These are phyloP conservation scores for Dryadomyces quercivorus DNA, from an alignment of 2,329 filamentous ascomycete genomes.

Conservation along the genomic window DNA sequence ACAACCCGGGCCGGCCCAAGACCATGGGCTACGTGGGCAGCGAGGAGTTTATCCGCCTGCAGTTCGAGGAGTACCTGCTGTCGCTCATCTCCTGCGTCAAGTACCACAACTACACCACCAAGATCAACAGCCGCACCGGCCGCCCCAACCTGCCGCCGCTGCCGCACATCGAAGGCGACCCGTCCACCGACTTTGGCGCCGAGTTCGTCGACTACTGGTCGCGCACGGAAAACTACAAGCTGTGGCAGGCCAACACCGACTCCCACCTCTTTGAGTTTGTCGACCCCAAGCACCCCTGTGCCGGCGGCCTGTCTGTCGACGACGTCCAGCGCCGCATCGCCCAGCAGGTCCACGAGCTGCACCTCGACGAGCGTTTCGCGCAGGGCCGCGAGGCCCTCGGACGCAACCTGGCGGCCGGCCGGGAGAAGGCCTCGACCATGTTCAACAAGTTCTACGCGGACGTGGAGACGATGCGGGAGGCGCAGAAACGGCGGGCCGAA, in stretches of 20 bases:
- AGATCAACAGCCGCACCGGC: slow-evolving; percentile 42
- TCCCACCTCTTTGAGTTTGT: slow-evolving; percentile 88
- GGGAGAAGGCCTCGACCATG: slow-evolving; percentile 75
- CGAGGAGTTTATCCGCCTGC: slow-evolving; percentile 92
- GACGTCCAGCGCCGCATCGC: slow-evolving; percentile 84
- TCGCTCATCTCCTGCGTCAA: slow-evolving; percentile 81
- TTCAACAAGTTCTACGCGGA: slow-evolving; percentile 86
- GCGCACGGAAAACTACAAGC: slow-evolving; percentile 77
- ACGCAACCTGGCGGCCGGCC: slow-evolving; percentile 78
- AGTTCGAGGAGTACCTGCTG: slow-evolving; percentile 94
- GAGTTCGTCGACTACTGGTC: slow-evolving; percentile 86
- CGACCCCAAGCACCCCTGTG: slow-evolving; percentile 85
- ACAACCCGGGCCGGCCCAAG: slow-evolving; percentile 79
- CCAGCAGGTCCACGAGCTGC: slow-evolving; percentile 85
- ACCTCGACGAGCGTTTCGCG: slow-evolving; percentile 81
- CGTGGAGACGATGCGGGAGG: slow-evolving; percentile 69
- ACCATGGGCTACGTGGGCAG: slow-evolving; percentile 91
- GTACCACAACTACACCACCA: slow-evolving; percentile 62
- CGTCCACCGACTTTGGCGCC: slow-evolving; percentile 66
- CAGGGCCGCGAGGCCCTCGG: slow-evolving; percentile 74
- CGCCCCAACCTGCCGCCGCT: slow-evolving; percentile 25
- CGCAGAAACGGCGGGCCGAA: slow-evolving; percentile 52
- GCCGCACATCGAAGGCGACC: slow-evolving; percentile 66
- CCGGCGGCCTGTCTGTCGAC: slow-evolving; percentile 83
- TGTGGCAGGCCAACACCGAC: slow-evolving; percentile 74